Percentiles rank a stretch among this genome's conserved stretches.
Conservation (phyloP, 371 early-diverging fungal species). For the Neoconidiobolus thromboides region DNA sequence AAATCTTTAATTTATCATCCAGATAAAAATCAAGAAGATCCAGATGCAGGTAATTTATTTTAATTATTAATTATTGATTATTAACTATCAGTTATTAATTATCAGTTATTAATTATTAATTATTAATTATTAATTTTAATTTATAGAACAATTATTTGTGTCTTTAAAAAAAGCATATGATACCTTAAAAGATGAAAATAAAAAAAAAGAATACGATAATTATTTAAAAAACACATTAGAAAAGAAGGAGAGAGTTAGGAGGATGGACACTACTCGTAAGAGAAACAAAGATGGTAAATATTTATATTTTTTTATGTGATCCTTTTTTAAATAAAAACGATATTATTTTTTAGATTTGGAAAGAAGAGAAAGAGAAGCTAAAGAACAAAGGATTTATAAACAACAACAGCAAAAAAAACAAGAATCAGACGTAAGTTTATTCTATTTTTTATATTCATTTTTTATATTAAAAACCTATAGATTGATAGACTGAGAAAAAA, state of each 20-base stretch:
- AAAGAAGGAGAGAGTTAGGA: background rate
- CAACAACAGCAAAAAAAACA: background rate
- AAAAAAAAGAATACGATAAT: background rate
- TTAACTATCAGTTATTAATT: no score
- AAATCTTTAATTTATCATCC: constrained; percentile 83
- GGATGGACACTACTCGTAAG: background rate
- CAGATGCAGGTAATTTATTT: constrained; percentile 43
- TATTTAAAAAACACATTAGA: background rate
- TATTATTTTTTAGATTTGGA: background rate
- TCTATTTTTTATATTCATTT: background rate
- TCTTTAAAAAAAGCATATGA: background rate
- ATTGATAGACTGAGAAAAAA: background rate
- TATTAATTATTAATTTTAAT: background rate
- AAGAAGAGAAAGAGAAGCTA: background rate
- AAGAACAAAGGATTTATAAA: background rate
- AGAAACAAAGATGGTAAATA: background rate
- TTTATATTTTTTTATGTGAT: background rate
- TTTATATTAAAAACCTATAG: background rate
- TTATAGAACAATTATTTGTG: background rate
- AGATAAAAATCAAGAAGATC: constrained; percentile 65
- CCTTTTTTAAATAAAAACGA: background rate
- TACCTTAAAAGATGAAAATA: background rate
- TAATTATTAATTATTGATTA: background rate
- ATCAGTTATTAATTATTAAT: background rate
- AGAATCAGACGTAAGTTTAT: background rate